These are phyloP conservation scores for Yamadazyma friedrichii DNA, from an alignment of 1,139 yeast genomes.

Conservation along the genomic window DNA sequence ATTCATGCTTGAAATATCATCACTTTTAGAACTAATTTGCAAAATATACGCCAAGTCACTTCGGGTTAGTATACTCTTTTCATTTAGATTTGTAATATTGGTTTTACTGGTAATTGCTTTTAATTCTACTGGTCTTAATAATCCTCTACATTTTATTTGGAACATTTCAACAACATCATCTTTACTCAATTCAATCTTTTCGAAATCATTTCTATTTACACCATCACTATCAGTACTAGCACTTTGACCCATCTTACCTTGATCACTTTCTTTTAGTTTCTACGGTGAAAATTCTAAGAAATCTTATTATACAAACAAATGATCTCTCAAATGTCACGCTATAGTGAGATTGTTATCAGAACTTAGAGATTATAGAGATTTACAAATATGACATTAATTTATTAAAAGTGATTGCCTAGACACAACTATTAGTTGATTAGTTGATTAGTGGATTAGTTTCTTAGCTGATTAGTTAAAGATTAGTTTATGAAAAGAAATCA, in stretches of 20 bases:
- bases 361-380: too few species aligned
- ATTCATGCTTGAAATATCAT: slow-evolving; percentile 8
- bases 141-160: slow-evolving; percentile 18
- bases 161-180: slow-evolving; percentile 22
- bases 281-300: too few species aligned
- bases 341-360: too few species aligned
- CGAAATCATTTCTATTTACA: neutral
- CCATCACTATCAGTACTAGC: slow-evolving; percentile 14
- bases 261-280: neutral
- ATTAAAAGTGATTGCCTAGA: too few species aligned
- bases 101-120: slow-evolving; percentile 22
- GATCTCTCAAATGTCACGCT: too few species aligned
- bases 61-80: slow-evolving; percentile 18
- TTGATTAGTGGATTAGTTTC: too few species aligned
- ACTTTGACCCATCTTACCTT: slow-evolving; percentile 19
- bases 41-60: slow-evolving; percentile 24
- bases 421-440: too few species aligned
- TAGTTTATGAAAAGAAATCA: slow-evolving; percentile 19
- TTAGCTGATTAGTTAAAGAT: too few species aligned
- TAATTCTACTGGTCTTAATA: slow-evolving; percentile 26
- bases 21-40: slow-evolving; percentile 16
- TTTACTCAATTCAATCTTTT: slow-evolving; percentile 14
- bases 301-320: too few species aligned
- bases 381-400: too few species aligned
- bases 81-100: slow-evolving; percentile 20